These are phyloP conservation scores for Erucastrum elatum DNA, from an alignment of 345 rosid genomes.

Conservation along the genomic window DNA sequence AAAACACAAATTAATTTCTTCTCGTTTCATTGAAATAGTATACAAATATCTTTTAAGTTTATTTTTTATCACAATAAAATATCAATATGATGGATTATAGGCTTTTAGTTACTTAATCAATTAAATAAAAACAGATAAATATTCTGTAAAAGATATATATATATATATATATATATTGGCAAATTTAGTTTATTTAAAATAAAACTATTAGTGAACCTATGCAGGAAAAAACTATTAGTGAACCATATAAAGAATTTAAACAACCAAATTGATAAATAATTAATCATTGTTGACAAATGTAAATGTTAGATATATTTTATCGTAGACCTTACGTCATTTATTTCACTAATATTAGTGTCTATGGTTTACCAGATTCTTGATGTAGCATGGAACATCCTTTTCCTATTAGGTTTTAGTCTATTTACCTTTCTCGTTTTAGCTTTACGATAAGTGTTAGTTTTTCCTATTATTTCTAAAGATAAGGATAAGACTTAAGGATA, in stretches of 20 bases:
- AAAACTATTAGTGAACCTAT: no score
- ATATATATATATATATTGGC: neutral
- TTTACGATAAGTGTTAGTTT: no score
- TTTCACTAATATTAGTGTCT: neutral
- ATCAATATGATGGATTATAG: neutral
- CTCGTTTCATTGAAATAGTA: neutral
- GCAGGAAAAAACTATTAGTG: neutral
- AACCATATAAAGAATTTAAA: neutral
- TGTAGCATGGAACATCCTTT: no score
- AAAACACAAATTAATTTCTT: neutral
- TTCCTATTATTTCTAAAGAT: no score
- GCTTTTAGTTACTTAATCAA: neutral
- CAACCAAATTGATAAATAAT: neutral
- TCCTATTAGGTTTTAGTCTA: no score
- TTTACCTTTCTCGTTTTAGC: no score
- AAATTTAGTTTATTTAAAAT: neutral
- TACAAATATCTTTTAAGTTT: neutral
- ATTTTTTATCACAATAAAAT: neutral
- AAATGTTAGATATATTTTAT: slow-evolving; percentile 5
- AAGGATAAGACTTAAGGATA: no score
- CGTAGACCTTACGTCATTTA: neutral
- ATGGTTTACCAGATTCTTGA: neutral
- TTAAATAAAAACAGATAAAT: neutral
- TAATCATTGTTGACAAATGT: neutral
- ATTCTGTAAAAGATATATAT: no score